Evolutionary conservation across 352 stramenopile genomes (phyloP).

Genomic region (Globisporangium spiculum): DNA sequence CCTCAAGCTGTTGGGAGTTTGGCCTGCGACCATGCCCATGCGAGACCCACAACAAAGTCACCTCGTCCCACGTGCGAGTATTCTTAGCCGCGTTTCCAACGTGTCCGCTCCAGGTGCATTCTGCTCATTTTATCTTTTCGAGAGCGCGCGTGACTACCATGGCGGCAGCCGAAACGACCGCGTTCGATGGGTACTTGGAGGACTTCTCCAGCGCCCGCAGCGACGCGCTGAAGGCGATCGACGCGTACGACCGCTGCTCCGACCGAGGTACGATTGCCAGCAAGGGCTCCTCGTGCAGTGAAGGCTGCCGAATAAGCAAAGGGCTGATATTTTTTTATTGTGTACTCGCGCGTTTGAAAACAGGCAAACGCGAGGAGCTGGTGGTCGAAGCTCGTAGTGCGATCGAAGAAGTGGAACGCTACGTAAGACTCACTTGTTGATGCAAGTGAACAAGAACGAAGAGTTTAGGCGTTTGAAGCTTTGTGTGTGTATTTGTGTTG

Average conservation of each 20-base stretch:
- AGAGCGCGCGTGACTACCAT: slow-evolving; percentile 2
- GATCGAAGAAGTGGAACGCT: slow-evolving; percentile 75
- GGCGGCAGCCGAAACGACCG: neutral
- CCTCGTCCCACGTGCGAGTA: slow-evolving; percentile 6
- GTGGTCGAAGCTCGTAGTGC: slow-evolving; percentile 40
- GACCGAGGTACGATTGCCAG: slow-evolving; percentile 22
- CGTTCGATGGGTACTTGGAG: slow-evolving; percentile 58
- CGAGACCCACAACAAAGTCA: too few relatives aligned
- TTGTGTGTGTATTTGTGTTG: neutral
- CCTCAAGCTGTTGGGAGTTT: neutral
- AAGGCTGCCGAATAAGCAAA: neutral
- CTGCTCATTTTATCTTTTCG: neutral
- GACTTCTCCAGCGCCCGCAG: slow-evolving; percentile 46
- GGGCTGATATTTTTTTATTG: neutral
- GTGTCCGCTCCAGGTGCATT: neutral
- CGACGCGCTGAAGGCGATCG: slow-evolving; percentile 48
- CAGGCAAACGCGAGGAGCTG: slow-evolving; percentile 45
- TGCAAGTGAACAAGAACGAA: neutral
- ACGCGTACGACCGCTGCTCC: slow-evolving; percentile 34
- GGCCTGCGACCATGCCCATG: too few relatives aligned
- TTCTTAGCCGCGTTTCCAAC: slow-evolving; percentile 8
- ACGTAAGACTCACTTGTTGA: slow-evolving; percentile 25
- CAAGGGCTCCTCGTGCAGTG: neutral
- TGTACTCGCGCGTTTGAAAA: neutral
- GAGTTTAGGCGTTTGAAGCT: neutral